These are phyloP conservation scores for Tolypocladium ovalisporum DNA, from an alignment of 2,329 filamentous ascomycete genomes.

Conservation along the genomic window DNA sequence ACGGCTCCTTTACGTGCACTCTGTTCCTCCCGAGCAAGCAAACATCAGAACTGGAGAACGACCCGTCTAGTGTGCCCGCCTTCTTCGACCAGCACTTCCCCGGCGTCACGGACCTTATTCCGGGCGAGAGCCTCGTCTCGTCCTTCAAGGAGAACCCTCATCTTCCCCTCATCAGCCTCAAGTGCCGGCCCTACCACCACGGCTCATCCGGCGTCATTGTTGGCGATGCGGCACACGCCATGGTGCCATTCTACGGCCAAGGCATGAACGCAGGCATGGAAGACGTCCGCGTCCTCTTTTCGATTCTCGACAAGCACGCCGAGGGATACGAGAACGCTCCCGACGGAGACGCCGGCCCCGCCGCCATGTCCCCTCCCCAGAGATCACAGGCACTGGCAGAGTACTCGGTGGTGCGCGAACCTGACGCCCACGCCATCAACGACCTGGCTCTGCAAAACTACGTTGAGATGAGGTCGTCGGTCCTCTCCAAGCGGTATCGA, in stretches of 20 bases:
- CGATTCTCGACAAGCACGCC: slow-evolving; percentile 61
- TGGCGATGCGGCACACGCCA: slow-evolving; percentile 91
- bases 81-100: slow-evolving; percentile 85
- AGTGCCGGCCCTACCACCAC: slow-evolving; percentile 83
- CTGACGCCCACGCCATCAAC: slow-evolving; percentile 83
- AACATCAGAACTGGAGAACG: slow-evolving; percentile 56
- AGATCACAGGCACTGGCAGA: slow-evolving; percentile 55
- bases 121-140: slow-evolving; percentile 52
- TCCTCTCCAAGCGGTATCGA: slow-evolving; percentile 66
- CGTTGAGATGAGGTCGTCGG: slow-evolving; percentile 81
- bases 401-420: slow-evolving; percentile 64
- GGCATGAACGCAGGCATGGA: slow-evolving; percentile 96
- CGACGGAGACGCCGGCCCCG: slow-evolving; percentile 18
- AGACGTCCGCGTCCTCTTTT: slow-evolving; percentile 82
- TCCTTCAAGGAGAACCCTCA: slow-evolving; percentile 81
- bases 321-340: slow-evolving; percentile 32
- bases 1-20: slow-evolving; percentile 91
- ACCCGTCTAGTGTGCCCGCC: slow-evolving; percentile 45
- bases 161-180: slow-evolving; percentile 85
- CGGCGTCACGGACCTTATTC: slow-evolving; percentile 65
- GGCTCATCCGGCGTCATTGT: slow-evolving; percentile 68
- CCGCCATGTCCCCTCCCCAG: slow-evolving; percentile 40
- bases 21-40: slow-evolving; percentile 70
- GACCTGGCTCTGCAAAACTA: slow-evolving; percentile 88
- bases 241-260: slow-evolving; percentile 97